phyloP scores from a whole-genome alignment of 257 asterid genomes.

The Salvia miltiorrhiza region DNA sequence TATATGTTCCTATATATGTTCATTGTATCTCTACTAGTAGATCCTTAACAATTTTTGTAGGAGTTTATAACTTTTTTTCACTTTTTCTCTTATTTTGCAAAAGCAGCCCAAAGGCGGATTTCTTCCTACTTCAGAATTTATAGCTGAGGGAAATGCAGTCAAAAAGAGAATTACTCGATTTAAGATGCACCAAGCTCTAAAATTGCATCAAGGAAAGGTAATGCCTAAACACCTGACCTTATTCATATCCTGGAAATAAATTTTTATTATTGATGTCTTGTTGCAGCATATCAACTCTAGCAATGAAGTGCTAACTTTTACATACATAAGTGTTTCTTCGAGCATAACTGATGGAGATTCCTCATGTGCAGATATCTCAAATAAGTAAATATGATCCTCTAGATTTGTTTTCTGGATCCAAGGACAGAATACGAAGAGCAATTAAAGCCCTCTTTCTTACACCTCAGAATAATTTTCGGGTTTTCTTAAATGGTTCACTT shows the following conservation, averaged over 20 bases:
- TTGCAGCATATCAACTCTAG: slow-evolving; percentile 6
- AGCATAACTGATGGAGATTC: slow-evolving; percentile 20
- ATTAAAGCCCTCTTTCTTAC: slow-evolving; percentile 57
- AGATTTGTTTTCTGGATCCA: slow-evolving; percentile 83
- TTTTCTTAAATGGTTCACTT: slow-evolving; percentile 79
- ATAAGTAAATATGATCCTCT: slow-evolving; percentile 84
- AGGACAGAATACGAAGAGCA: slow-evolving; percentile 66
- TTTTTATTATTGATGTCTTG: slow-evolving; percentile 7
- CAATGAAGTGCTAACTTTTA: slow-evolving; percentile 8
- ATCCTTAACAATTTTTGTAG: slow-evolving; percentile 9
- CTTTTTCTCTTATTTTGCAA: slow-evolving; percentile 21
- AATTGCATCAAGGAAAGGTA: slow-evolving; percentile 70
- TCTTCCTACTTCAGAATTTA: slow-evolving; percentile 75
- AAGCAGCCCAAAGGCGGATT: slow-evolving; percentile 92
- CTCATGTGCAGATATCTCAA: slow-evolving; percentile 59
- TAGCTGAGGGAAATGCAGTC: slow-evolving; percentile 58
- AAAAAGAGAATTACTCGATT: slow-evolving; percentile 75
- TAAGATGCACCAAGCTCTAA: slow-evolving; percentile 87
- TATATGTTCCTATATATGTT: slow-evolving; percentile 14
- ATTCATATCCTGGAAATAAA: neutral
- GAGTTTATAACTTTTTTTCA: slow-evolving; percentile 2
- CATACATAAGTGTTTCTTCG: neutral
- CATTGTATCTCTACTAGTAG: slow-evolving; percentile 1
- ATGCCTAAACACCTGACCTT: neutral
- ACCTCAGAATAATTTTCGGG: slow-evolving; percentile 94